phyloP scores from a whole-genome alignment of 192 early-diverging fungal species.

The Coemansia sp. region DNA sequence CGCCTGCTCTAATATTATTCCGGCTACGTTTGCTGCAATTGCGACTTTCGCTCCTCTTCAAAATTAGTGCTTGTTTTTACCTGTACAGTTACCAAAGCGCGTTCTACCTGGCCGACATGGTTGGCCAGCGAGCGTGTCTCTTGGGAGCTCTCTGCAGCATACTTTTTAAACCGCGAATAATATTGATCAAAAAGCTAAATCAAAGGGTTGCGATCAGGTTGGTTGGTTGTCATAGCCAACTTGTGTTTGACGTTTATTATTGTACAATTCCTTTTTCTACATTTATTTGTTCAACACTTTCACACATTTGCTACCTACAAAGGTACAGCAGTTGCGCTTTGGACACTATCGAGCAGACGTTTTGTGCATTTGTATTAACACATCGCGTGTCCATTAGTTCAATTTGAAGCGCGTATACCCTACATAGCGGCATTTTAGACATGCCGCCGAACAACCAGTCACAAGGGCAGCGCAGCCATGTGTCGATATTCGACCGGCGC shows the following conservation, averaged over 20 bases:
- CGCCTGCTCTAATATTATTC: constrained; percentile 73
- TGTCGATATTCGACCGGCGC: constrained; percentile 46
- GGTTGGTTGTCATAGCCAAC: too few relatives aligned
- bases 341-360: not conserved
- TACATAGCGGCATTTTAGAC: not conserved
- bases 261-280: not conserved
- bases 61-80: constrained; percentile 11
- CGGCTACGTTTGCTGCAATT: not conserved
- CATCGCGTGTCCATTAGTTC: not conserved
- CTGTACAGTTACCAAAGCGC: constrained; percentile 44
- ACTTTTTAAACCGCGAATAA: too few relatives aligned
- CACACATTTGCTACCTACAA: not conserved
- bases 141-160: constrained; percentile 38
- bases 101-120: not conserved
- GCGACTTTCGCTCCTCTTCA: constrained; percentile 29
- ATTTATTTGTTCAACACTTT: not conserved
- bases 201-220: too few relatives aligned
- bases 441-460: constrained; percentile 21
- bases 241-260: too few relatives aligned
- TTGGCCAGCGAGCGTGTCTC: constrained; percentile 16
- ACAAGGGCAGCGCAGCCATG: constrained; percentile 14
- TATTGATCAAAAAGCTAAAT: too few relatives aligned
- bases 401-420: not conserved
- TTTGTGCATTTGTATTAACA: not conserved
- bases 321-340: constrained; percentile 1